Base-by-base conservation (phyloP, 805 yeast species). In the Pichia heedii region DNA sequence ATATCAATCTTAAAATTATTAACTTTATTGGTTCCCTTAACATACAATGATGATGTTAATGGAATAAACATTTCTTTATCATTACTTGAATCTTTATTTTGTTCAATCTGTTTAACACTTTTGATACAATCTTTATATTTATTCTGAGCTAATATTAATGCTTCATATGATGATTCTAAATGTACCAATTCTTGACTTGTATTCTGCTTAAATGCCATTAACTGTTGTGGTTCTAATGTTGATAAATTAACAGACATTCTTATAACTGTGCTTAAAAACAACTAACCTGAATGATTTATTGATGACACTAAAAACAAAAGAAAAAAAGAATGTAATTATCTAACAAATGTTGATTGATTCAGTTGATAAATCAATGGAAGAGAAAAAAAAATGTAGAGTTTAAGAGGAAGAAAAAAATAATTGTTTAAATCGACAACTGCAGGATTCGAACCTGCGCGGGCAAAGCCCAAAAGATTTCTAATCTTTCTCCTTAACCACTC, bases 141-240 rank as follows among this genome's bases (percentile, higher is more conserved):
- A 40, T 73, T 64, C 56, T 81, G 84, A 3, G 97, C 97, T 37
- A 87, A 73, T 46, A 78, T 77, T 35, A 93, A 72, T 5, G 96
- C 95, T 51, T 79, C 82, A 46, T 84, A 73, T 0, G 97, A 89
- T 38, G 82, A 81, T 18, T 85, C 74, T 54, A 93, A 79, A 56
- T 89, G 96, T 54, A 84, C 85, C 33, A 89, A 68, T 59, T 93
- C 98, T 54, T 78, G 80, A 52, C 86, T 90, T 20, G 93, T 73
- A 55, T 82, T 84, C 51, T 80, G 81, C 53, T 93, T 84, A 61
- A 93, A 78, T 51, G 86, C 89, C 24, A 79, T 69, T 40, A 93
- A 71, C 62, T 93, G 97, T 58, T 87, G 90, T 1, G 94, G 84
- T 38, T 79, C 79, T 43, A 93, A 74, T 53, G 77, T 72, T 18